Percentiles rank a stretch among this genome's conserved stretches.
Conservation (phyloP, 768 basidiomycete genomes). For the Hygrocybe punicea region DNA sequence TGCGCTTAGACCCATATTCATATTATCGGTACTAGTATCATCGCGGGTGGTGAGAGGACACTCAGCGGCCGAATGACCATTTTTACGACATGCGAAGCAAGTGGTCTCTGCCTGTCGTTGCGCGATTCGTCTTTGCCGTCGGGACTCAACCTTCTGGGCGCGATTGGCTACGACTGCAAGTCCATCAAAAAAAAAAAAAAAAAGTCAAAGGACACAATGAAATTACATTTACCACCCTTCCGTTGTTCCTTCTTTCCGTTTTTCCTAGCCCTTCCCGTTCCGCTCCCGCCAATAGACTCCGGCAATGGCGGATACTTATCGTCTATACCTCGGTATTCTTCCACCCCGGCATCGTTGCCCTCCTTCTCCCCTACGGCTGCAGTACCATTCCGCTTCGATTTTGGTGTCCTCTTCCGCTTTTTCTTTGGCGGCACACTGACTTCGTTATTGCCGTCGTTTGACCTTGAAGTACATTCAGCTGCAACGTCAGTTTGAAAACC, state of each 20-base stretch:
- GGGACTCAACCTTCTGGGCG: slow-evolving; percentile 43
- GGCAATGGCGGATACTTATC: slow-evolving; percentile 18
- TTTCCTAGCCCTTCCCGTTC: neutral
- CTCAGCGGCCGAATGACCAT: slow-evolving; percentile 78
- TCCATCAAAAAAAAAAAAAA: slow-evolving; percentile 4
- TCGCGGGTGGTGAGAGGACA: slow-evolving; percentile 53
- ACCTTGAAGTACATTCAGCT: neutral
- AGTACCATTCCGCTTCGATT: slow-evolving; percentile 2
- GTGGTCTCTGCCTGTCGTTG: slow-evolving; percentile 57
- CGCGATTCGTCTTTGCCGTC: slow-evolving; percentile 62
- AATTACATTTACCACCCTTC: slow-evolving; percentile 18
- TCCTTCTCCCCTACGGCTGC: neutral
- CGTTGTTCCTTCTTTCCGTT: slow-evolving; percentile 27
- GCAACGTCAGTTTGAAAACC: slow-evolving; percentile 19
- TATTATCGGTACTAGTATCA: no score
- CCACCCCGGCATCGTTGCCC: slow-evolving; percentile 14
- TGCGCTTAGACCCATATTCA: slow-evolving; percentile 17
- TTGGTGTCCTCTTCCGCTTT: slow-evolving; percentile 46
- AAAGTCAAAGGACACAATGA: neutral
- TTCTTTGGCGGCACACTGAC: slow-evolving; percentile 44
- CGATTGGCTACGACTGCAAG: neutral
- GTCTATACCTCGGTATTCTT: slow-evolving; percentile 10
- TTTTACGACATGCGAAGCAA: slow-evolving; percentile 84
- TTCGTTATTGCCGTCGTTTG: no score
- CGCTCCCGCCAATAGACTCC: no score